Percentiles rank a stretch among this genome's conserved stretches.
phyloP scores from a whole-genome alignment of 129 eudicot genomes.

The Chrysanthemum seticuspe region DNA sequence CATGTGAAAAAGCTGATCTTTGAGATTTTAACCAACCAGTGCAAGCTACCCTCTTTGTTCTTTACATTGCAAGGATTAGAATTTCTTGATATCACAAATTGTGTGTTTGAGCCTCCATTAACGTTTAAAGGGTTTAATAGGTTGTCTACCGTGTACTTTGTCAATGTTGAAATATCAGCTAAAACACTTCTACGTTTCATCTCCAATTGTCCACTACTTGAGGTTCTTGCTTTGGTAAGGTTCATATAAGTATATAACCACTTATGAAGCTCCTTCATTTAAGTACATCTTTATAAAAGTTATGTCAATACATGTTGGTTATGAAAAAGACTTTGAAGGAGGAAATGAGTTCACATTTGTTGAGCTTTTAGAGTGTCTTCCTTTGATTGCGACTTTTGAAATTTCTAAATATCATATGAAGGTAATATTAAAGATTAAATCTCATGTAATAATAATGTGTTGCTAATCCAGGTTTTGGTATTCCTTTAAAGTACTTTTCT shows the following conservation, averaged over 20 bases:
- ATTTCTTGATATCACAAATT: constrained; percentile 6
- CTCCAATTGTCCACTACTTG: constrained; percentile 26
- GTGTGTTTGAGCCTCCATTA: constrained; percentile 13
- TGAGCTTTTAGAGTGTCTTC: not conserved
- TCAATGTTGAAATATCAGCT: not conserved
- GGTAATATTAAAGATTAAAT: not conserved
- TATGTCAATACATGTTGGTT: not conserved
- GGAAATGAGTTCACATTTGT: not conserved
- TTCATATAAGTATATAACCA: not conserved
- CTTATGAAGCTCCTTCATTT: constrained; percentile 1
- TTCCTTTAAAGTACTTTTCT: not conserved
- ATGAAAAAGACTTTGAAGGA: too few species aligned
- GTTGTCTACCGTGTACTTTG: constrained; percentile 2
- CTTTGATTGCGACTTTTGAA: not conserved
- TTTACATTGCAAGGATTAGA: constrained; percentile 24
- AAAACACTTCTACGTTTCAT: constrained; percentile 10
- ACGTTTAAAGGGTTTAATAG: constrained; percentile 18
- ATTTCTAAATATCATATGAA: not conserved
- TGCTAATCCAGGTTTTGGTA: not conserved
- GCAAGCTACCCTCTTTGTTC: constrained; percentile 22
- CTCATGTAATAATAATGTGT: not conserved
- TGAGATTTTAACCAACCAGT: not conserved
- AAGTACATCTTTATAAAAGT: not conserved
- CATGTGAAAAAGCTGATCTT: constrained; percentile 17
- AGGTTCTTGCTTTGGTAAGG: not conserved